These are phyloP conservation scores for Pugionium cornutum DNA, from an alignment of 345 rosid genomes.

Conservation along the genomic window DNA sequence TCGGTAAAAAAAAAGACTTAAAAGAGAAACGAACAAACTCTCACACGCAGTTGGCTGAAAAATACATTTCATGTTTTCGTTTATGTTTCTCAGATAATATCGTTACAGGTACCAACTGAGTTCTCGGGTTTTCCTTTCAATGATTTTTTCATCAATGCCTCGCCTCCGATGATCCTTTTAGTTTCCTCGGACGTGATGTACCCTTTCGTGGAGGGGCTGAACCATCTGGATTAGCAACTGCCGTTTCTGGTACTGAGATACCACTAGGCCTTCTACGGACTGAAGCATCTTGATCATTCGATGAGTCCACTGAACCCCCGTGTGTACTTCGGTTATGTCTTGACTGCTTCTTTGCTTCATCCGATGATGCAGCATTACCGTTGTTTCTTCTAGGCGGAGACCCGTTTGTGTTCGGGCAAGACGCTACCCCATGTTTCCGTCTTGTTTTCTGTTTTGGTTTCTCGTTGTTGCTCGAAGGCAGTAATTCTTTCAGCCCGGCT, in stretches of 20 bases:
- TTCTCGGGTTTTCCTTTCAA: slow-evolving; percentile 34
- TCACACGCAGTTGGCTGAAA: slow-evolving; percentile 4
- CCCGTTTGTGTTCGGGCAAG: slow-evolving; percentile 6
- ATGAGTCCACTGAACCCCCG: slow-evolving; percentile 34
- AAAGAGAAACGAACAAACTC: slow-evolving; percentile 27
- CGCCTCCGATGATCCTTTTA: slow-evolving; percentile 41
- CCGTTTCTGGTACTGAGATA: slow-evolving; percentile 11
- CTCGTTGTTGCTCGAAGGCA: slow-evolving; percentile 33
- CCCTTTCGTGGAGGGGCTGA: slow-evolving; percentile 41
- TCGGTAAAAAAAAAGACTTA: not conserved
- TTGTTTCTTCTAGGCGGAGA: slow-evolving; percentile 34
- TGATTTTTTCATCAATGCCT: slow-evolving; percentile 32
- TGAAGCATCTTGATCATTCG: slow-evolving; percentile 34
- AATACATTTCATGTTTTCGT: slow-evolving; percentile 23
- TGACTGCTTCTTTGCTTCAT: slow-evolving; percentile 29
- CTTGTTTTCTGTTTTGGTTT: slow-evolving; percentile 38
- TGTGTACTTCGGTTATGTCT: slow-evolving; percentile 36
- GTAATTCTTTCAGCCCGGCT: slow-evolving; percentile 34
- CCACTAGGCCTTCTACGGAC: slow-evolving; percentile 39
- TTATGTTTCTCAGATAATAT: slow-evolving; percentile 32
- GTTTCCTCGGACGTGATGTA: slow-evolving; percentile 37
- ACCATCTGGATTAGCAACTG: slow-evolving; percentile 32
- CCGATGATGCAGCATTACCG: slow-evolving; percentile 33
- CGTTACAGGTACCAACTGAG: slow-evolving; percentile 26
- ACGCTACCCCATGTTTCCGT: slow-evolving; percentile 10